Evolutionary conservation across 805 yeast genomes (phyloP).

Genomic region (Wickerhamiella galacta): DNA sequence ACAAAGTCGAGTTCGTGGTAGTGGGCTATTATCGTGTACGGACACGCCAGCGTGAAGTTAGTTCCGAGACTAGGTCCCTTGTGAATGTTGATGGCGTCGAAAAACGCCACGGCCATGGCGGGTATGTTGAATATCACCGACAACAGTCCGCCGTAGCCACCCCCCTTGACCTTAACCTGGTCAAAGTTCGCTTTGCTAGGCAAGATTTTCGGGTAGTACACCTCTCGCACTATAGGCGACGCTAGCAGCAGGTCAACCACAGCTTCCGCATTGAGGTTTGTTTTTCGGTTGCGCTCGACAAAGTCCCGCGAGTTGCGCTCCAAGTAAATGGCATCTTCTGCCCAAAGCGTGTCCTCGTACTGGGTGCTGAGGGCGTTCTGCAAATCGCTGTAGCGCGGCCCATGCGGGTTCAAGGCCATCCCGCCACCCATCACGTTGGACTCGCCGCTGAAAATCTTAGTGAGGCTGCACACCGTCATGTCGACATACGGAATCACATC

Average conservation of each 20-base stretch:
- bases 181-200: conserved; percentile 52
- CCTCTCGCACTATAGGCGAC: conserved; percentile 35
- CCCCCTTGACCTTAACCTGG: conserved; percentile 41
- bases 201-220: conserved; percentile 53
- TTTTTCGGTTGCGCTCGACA: conserved; percentile 35
- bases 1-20: conserved; percentile 66
- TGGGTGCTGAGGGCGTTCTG: conserved; percentile 35
- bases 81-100: conserved; percentile 48
- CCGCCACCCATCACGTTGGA: conserved; percentile 94
- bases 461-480: conserved; percentile 68
- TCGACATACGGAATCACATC: conserved; percentile 75
- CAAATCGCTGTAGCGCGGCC: conserved; percentile 33
- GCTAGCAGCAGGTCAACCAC: conserved; percentile 17
- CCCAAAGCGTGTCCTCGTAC: conserved; percentile 71
- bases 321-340: conserved; percentile 79
- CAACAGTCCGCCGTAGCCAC: conserved; percentile 82
- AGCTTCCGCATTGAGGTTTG: conserved; percentile 26
- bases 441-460: conserved; percentile 88
- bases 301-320: conserved; percentile 92
- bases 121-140: conserved; percentile 55
- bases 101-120: conserved; percentile 52
- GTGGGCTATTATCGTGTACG: conserved; percentile 77
- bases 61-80: conserved; percentile 91
- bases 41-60: conserved; percentile 76
- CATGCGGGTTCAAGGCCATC: conserved; percentile 54